Evolutionary conservation across 371 early-diverging fungal species (phyloP).

Genomic region (Scutellospora calospora): DNA sequence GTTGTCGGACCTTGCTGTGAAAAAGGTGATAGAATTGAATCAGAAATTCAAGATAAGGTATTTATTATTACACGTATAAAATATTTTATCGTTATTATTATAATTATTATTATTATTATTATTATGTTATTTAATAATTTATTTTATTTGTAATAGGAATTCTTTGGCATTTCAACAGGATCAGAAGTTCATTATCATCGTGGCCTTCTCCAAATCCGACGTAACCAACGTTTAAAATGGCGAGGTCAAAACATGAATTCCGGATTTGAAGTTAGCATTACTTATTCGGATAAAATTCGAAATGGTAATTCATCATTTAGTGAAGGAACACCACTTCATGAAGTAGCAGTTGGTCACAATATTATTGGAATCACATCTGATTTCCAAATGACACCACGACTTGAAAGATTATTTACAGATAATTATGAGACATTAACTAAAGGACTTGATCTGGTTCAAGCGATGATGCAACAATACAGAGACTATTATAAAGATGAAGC

Average conservation of each 20-base stretch:
- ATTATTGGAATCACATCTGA: slow-evolving; percentile 56
- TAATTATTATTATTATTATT: no score
- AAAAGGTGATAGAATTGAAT: slow-evolving; percentile 19
- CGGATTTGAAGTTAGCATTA: slow-evolving; percentile 57
- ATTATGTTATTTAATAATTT: no score
- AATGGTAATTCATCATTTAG: slow-evolving; percentile 43
- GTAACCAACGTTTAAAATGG: slow-evolving; percentile 54
- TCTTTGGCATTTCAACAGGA: no score
- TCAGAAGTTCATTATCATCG: slow-evolving; percentile 53
- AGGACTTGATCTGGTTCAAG: slow-evolving; percentile 50
- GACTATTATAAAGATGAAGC: slow-evolving; percentile 56
- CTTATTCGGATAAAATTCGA: slow-evolving; percentile 47
- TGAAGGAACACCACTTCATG: slow-evolving; percentile 32
- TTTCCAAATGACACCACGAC: slow-evolving; percentile 56
- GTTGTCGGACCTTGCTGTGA: slow-evolving; percentile 60
- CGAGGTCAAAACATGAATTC: slow-evolving; percentile 59
- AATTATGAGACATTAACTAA: slow-evolving; percentile 56
- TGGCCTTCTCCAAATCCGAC: slow-evolving; percentile 56
- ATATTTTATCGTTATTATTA: no score
- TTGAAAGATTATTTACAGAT: slow-evolving; percentile 58
- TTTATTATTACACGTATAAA: not conserved
- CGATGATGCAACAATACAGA: slow-evolving; percentile 54
- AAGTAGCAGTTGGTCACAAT: slow-evolving; percentile 48
- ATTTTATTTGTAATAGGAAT: no score
- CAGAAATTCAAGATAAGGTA: slow-evolving; percentile 37